Percentiles rank a stretch among this genome's conserved stretches.
phyloP scores from a whole-genome alignment of 305 asterid species.

The Withania somnifera region DNA sequence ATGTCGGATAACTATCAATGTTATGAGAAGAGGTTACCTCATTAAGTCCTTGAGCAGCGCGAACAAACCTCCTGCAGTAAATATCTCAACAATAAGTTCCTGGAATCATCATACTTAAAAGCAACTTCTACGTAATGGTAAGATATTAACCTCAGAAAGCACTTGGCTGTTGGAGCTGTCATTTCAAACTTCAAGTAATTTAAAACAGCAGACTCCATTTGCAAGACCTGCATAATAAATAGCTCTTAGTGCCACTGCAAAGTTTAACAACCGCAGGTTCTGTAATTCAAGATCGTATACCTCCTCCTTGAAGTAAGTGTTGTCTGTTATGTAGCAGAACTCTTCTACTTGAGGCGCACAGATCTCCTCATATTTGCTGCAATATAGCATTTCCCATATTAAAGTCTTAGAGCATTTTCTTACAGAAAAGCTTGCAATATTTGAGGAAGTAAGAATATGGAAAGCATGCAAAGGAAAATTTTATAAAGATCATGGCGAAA shows the following conservation, averaged over 20 bases:
- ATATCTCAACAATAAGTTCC: not conserved
- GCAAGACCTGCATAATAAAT: constrained; percentile 24
- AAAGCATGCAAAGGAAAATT: not conserved
- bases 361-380: constrained; percentile 45
- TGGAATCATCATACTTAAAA: not conserved
- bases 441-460: not conserved
- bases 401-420: not conserved
- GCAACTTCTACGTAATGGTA: not conserved
- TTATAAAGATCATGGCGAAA: not conserved
- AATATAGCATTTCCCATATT: not conserved
- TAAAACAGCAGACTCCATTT: constrained; percentile 33
- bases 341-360: constrained; percentile 38
- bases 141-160: constrained; percentile 28
- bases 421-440: not conserved
- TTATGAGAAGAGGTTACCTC: constrained; percentile 14
- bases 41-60: constrained; percentile 37
- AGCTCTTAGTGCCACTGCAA: constrained; percentile 1
- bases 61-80: constrained; percentile 37
- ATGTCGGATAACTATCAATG: not conserved
- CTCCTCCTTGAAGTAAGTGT: constrained; percentile 39
- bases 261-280: not conserved
- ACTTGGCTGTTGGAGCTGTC: constrained; percentile 39
- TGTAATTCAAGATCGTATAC: constrained; percentile 18
- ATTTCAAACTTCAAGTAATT: constrained; percentile 39
- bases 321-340: constrained; percentile 29